These are phyloP conservation scores for Fusarium sp. DNA, from an alignment of 2,329 filamentous ascomycete genomes.

Conservation along the genomic window DNA sequence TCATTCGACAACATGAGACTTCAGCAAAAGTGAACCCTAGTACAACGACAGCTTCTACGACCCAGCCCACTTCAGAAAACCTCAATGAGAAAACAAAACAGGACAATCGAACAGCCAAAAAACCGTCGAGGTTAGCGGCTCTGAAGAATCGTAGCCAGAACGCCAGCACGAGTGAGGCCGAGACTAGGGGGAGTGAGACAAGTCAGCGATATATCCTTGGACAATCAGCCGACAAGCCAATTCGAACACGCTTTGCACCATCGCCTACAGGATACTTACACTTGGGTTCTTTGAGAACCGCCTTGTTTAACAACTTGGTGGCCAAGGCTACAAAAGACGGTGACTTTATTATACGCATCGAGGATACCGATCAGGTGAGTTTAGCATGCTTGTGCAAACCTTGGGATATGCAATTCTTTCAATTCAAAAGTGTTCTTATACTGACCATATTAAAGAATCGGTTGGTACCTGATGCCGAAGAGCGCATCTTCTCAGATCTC, in stretches of 20 bases:
- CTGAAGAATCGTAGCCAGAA: slow-evolving; percentile 42
- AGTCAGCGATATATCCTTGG: slow-evolving; percentile 53
- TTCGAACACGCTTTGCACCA: slow-evolving; percentile 84
- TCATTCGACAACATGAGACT: slow-evolving; percentile 16
- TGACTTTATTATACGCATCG: slow-evolving; percentile 90
- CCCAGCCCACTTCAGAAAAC: not conserved
- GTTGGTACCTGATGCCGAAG: slow-evolving; percentile 84
- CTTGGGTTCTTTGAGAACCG: slow-evolving; percentile 90
- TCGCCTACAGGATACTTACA: slow-evolving; percentile 96
- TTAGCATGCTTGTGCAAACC: not conserved
- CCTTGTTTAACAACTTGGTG: slow-evolving; percentile 95
- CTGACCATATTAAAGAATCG: slow-evolving; percentile 72
- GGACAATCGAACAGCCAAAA: slow-evolving; percentile 4
- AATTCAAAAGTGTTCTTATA: not conserved
- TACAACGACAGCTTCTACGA: not conserved
- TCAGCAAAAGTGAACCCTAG: slow-evolving; percentile 15
- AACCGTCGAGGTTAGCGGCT: slow-evolving; percentile 42
- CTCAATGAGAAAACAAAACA: not conserved
- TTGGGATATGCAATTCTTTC: not conserved
- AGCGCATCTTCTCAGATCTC: slow-evolving; percentile 82
- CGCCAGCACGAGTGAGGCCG: not conserved
- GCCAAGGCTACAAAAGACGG: slow-evolving; percentile 85
- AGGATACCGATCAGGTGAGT: slow-evolving; percentile 92
- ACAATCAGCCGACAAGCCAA: slow-evolving; percentile 68
- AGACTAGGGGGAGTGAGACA: slow-evolving; percentile 9